These are phyloP conservation scores for Tritrichomonas musculus DNA, from an alignment of 208 protist genomes.

Conservation along the genomic window DNA sequence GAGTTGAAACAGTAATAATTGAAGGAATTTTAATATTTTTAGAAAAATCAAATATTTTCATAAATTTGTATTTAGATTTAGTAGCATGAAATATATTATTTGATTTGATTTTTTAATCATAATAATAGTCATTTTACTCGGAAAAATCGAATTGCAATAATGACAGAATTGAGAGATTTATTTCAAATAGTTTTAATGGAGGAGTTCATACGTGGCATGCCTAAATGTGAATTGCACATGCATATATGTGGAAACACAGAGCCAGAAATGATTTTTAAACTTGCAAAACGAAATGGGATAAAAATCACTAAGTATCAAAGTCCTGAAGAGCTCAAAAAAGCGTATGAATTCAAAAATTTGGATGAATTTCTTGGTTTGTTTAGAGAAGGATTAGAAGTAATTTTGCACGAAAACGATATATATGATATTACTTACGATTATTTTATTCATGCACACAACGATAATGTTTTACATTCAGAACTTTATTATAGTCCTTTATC, in stretches of 20 bases:
- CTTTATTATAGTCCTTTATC: background rate
- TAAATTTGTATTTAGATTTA: too few relatives aligned
- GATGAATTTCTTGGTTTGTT: background rate
- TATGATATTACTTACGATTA: background rate
- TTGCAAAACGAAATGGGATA: background rate
- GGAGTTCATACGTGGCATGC: background rate
- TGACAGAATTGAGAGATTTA: too few relatives aligned
- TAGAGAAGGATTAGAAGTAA: background rate
- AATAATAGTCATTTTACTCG: too few relatives aligned
- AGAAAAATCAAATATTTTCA: too few relatives aligned
- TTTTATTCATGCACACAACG: background rate
- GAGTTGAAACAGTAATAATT: too few relatives aligned
- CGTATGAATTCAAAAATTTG: background rate
- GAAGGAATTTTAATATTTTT: too few relatives aligned
- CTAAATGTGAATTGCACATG: background rate
- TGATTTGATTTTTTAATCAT: too few relatives aligned
- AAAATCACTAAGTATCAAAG: background rate
- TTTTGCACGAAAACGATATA: background rate
- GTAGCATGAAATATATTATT: too few relatives aligned
- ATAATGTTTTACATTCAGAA: background rate
- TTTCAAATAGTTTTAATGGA: background rate
- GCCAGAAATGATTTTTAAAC: background rate
- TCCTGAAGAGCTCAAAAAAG: background rate
- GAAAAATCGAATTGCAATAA: too few relatives aligned
- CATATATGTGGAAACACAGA: background rate